Conservation (phyloP, 768 basidiomycete genomes). For the Pholiota microspora region DNA sequence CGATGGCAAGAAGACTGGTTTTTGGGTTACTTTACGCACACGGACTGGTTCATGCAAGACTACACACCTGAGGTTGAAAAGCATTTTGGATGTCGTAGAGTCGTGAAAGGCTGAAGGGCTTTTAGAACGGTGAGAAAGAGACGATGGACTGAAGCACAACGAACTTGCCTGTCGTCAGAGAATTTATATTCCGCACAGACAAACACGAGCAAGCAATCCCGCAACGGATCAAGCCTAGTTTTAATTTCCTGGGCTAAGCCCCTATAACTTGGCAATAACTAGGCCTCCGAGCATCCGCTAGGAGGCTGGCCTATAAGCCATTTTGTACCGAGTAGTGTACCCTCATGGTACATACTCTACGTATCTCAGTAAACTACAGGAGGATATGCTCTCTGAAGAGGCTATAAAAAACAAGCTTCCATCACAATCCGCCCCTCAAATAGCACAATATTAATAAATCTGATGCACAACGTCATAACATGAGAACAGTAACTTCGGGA, state of each 20-base stretch:
- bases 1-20: slow-evolving; percentile 39
- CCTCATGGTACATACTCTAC: not conserved
- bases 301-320: not conserved
- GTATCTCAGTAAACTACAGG: not conserved
- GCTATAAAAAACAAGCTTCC: not conserved
- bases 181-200: slow-evolving; percentile 24
- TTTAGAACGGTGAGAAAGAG: slow-evolving; percentile 19
- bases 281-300: not conserved
- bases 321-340: not conserved
- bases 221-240: slow-evolving; percentile 15
- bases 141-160: not conserved
- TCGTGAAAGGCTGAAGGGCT: slow-evolving; percentile 19
- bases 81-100: slow-evolving; percentile 40
- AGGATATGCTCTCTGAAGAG: not conserved
- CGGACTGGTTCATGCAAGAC: too few species aligned
- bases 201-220: slow-evolving; percentile 27
- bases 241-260: not conserved
- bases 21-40: too few species aligned
- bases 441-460: slow-evolving; percentile 19
- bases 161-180: not conserved
- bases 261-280: not conserved
- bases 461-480: slow-evolving; percentile 14
- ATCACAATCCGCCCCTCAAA: slow-evolving; percentile 3
- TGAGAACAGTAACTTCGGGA: slow-evolving; percentile 10
- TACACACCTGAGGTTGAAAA: slow-evolving; percentile 43